These are phyloP conservation scores for Setaria viridis DNA, from an alignment of 202 grass and related monocot species.

Conservation along the genomic window DNA sequence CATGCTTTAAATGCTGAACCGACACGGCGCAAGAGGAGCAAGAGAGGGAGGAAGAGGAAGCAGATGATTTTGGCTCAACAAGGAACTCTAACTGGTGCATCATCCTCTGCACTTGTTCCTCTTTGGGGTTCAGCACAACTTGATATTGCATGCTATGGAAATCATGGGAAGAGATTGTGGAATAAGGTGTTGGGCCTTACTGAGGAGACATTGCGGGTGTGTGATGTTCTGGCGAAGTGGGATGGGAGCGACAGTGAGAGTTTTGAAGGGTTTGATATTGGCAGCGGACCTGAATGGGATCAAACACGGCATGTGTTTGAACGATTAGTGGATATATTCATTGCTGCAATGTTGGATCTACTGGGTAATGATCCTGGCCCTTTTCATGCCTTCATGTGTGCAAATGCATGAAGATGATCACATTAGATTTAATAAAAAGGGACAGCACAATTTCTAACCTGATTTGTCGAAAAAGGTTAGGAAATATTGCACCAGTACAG, in stretches of 20 bases:
- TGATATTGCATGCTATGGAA: not conserved
- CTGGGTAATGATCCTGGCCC: slow-evolving; percentile 47
- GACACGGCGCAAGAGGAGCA: not conserved
- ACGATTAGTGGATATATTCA: slow-evolving; percentile 36
- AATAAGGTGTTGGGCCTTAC: slow-evolving; percentile 42
- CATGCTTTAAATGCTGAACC: not conserved
- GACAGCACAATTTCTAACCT: slow-evolving; percentile 20
- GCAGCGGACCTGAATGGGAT: slow-evolving; percentile 51
- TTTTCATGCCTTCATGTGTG: slow-evolving; percentile 20
- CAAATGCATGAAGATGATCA: not conserved
- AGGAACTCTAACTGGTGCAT: slow-evolving; percentile 8
- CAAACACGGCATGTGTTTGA: not conserved
- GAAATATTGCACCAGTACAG: slow-evolving; percentile 16
- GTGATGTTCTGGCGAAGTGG: slow-evolving; percentile 39
- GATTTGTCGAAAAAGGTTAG: not conserved
- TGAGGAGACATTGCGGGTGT: slow-evolving; percentile 40
- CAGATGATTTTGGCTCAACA: slow-evolving; percentile 40
- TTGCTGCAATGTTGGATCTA: slow-evolving; percentile 36
- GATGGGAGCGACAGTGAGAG: slow-evolving; percentile 45
- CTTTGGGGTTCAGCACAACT: not conserved
- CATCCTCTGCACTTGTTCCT: slow-evolving; percentile 38
- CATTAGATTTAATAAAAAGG: slow-evolving; percentile 5
- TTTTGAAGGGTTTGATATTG: slow-evolving; percentile 64
- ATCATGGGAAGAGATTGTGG: slow-evolving; percentile 5
- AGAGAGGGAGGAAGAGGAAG: slow-evolving; percentile 44